phyloP scores from a whole-genome alignment of 306 rosid genomes.

The Cyamopsis tetragonoloba region DNA sequence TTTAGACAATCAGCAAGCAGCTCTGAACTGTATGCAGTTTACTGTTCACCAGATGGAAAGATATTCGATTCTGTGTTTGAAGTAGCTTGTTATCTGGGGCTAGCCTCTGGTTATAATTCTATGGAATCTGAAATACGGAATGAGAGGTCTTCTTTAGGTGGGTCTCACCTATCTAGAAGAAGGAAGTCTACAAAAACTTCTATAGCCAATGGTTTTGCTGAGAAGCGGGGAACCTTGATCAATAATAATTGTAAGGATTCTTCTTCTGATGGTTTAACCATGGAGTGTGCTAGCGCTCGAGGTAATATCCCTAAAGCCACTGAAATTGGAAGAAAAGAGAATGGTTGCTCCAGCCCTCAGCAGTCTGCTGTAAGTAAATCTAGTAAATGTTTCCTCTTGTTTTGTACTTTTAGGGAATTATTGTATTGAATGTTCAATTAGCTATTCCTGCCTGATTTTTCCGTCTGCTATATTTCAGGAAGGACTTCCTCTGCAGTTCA shows the following conservation, averaged over 20 bases:
- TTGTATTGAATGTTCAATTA: conserved; percentile 19
- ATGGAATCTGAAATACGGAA: conserved; percentile 55
- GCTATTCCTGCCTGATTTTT: conserved; percentile 33
- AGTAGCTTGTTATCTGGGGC: conserved; percentile 86
- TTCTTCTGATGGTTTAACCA: conserved; percentile 40
- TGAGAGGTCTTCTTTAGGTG: conserved; percentile 51
- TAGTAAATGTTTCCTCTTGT: conserved; percentile 21
- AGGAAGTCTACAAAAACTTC: conserved; percentile 50
- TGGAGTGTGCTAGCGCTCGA: conserved; percentile 34
- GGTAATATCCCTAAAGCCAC: conserved; percentile 41
- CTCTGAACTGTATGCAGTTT: conserved; percentile 76
- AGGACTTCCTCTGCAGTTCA: conserved; percentile 85
- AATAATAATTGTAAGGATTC: conserved; percentile 46
- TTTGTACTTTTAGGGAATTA: conserved; percentile 5
- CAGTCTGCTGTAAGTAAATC: conserved; percentile 51
- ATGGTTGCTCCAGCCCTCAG: conserved; percentile 32
- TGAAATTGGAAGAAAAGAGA: conserved; percentile 44
- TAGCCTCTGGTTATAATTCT: conserved; percentile 54
- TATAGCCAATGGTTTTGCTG: conserved; percentile 62
- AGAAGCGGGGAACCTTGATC: conserved; percentile 43
- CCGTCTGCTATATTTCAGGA: conserved; percentile 55
- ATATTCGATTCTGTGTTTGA: conserved; percentile 90
- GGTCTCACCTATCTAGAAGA: conserved; percentile 57
- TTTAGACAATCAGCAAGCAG: conserved; percentile 59
- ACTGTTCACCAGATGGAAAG: conserved; percentile 95